Conservation (phyloP, 1,284 basidiomycete species). For the Golubevia sp. region DNA sequence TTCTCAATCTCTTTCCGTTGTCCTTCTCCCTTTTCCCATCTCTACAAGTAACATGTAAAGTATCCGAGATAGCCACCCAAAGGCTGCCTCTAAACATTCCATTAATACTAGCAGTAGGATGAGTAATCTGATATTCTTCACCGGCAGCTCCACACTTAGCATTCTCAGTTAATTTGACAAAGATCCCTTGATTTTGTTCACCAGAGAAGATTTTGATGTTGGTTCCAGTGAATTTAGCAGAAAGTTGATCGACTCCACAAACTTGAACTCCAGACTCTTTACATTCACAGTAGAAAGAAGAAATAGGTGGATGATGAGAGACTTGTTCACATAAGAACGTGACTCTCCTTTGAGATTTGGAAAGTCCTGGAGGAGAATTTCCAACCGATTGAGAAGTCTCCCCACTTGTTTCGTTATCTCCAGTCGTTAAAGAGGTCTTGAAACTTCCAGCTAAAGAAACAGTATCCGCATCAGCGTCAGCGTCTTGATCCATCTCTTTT, state of each 20-base stretch:
- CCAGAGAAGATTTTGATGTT: conserved; percentile 68
- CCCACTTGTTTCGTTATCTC: too few species aligned
- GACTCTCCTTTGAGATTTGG: background rate
- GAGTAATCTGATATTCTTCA: conserved; percentile 72
- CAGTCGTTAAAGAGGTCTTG: background rate
- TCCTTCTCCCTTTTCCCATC: conserved; percentile 67
- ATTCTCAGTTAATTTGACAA: conserved; percentile 52
- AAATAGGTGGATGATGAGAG: conserved; percentile 94
- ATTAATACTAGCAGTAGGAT: conserved; percentile 86
- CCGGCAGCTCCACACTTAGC: conserved; percentile 31
- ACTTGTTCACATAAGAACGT: conserved; percentile 71
- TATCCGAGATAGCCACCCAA: conserved; percentile 82
- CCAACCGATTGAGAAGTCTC: too few species aligned
- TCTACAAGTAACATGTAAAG: conserved; percentile 79
- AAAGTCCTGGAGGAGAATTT: too few species aligned
- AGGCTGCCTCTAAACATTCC: conserved; percentile 86
- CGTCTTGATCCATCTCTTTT: background rate
- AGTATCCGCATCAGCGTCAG: background rate
- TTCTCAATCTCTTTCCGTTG: conserved; percentile 69
- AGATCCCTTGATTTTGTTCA: conserved; percentile 74
- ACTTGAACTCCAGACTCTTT: conserved; percentile 45
- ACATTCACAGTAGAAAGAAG: conserved; percentile 69
- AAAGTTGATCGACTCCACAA: conserved; percentile 80
- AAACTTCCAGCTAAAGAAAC: background rate
- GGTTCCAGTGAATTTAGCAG: conserved; percentile 66